A percentile compares a stretch with the other conserved stretches of the same genome.
Conservation (phyloP, 768 basidiomycete species). For the Lyophyllum decastes region DNA sequence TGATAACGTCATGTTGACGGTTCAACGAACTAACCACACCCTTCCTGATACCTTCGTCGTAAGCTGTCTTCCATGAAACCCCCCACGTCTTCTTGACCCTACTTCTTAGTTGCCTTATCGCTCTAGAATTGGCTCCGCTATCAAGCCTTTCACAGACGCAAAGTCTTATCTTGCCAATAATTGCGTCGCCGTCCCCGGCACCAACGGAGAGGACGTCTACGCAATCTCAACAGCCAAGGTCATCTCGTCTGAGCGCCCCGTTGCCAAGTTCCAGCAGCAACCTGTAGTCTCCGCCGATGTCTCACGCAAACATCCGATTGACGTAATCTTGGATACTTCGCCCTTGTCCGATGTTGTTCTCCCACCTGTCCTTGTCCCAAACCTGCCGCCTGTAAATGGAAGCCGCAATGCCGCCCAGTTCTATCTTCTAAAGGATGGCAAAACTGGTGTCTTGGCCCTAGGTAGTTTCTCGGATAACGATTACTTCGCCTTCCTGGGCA, state of each 20-base stretch:
- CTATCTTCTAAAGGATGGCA: conserved; percentile 49
- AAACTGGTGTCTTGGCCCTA: conserved; percentile 57
- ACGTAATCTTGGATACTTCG: conserved; percentile 49
- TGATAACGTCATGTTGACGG: conserved; percentile 48
- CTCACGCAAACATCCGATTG: conserved; percentile 39
- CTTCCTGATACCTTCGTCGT: conserved; percentile 47
- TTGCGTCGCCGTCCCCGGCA: conserved; percentile 46
- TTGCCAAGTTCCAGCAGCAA: conserved; percentile 41
- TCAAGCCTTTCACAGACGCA: conserved; percentile 48
- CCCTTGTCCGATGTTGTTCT: conserved; percentile 47
- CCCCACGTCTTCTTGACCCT: background rate
- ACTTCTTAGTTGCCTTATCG: conserved; percentile 55
- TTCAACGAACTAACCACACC: conserved; percentile 42
- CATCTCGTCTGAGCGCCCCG: conserved; percentile 20
- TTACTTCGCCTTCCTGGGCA: conserved; percentile 40
- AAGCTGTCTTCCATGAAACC: conserved; percentile 13
- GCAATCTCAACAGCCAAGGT: conserved; percentile 12
- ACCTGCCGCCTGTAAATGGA: conserved; percentile 36
- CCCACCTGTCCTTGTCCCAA: conserved; percentile 40
- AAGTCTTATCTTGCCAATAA: conserved; percentile 53
- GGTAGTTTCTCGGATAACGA: conserved; percentile 55
- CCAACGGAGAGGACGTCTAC: conserved; percentile 50
- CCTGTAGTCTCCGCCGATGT: conserved; percentile 31
- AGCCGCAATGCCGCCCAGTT: conserved; percentile 57
- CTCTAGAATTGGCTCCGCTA: conserved; percentile 48